Evolutionary conservation across 495 filamentous ascomycete species (phyloP).

Genomic region (Penicillium maclennaniae): DNA sequence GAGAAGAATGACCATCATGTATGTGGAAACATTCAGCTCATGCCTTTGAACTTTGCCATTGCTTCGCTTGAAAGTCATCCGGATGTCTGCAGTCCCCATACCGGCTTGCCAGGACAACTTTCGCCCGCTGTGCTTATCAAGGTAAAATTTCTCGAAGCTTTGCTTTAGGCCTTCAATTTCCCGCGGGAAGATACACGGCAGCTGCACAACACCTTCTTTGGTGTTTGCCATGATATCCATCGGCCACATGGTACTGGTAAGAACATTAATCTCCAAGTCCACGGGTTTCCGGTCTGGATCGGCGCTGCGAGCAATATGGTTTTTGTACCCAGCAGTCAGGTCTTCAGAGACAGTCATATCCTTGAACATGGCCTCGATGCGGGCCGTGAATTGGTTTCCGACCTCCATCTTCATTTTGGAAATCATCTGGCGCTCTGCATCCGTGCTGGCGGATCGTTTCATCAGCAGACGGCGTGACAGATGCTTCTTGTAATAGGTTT

Average conservation of each 20-base stretch:
- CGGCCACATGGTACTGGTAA: slow-evolving; percentile 94
- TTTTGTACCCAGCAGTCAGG: slow-evolving; percentile 69
- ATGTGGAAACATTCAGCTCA: slow-evolving; percentile 89
- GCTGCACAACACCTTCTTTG: slow-evolving; percentile 49
- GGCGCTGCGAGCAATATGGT: slow-evolving; percentile 58
- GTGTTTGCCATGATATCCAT: slow-evolving; percentile 71
- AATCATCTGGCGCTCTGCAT: slow-evolving; percentile 93
- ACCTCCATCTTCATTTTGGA: slow-evolving; percentile 93
- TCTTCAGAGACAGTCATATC: slow-evolving; percentile 92
- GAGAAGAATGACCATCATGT: slow-evolving; percentile 83
- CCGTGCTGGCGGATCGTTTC: slow-evolving; percentile 80
- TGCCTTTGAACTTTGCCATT: slow-evolving; percentile 71
- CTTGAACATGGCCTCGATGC: slow-evolving; percentile 96
- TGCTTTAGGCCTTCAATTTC: slow-evolving; percentile 74
- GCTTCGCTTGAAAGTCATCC: slow-evolving; percentile 71
- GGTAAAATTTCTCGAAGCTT: slow-evolving; percentile 88
- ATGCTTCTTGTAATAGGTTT: slow-evolving; percentile 98
- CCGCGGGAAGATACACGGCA: slow-evolving; percentile 64
- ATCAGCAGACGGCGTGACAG: slow-evolving; percentile 80
- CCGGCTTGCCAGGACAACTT: slow-evolving; percentile 79
- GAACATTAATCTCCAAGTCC: slow-evolving; percentile 76
- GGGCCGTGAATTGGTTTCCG: slow-evolving; percentile 87
- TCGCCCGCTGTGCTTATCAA: slow-evolving; percentile 79
- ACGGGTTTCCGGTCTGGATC: slow-evolving; percentile 64
- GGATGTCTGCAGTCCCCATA: slow-evolving; percentile 84